phyloP scores from a whole-genome alignment of 129 eudicot genomes.

The Tanacetum coccineum region DNA sequence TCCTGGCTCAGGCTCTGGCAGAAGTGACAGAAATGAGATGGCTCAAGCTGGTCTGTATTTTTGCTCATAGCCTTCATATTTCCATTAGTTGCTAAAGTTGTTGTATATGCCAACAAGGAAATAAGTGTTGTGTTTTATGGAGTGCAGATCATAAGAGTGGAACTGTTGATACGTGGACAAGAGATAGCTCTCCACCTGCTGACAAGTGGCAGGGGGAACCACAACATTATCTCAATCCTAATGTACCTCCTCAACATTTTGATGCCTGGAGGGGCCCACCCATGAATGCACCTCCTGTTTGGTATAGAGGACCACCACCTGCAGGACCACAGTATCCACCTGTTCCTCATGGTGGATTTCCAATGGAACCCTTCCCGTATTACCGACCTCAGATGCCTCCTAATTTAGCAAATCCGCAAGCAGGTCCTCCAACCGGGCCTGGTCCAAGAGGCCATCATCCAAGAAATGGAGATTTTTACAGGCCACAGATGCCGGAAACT shows the following conservation, averaged over 20 bases:
- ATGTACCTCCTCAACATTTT: conserved; percentile 69
- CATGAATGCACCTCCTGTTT: conserved; percentile 62
- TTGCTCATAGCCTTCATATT: background rate
- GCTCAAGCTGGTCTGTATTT: conserved; percentile 45
- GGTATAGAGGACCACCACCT: conserved; percentile 82
- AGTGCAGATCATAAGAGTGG: conserved; percentile 53
- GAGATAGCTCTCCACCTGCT: conserved; percentile 52
- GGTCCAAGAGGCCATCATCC: conserved; percentile 87
- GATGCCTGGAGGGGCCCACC: conserved; percentile 95
- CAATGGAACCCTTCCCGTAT: conserved; percentile 83
- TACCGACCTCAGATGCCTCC: conserved; percentile 87
- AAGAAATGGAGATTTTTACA: conserved; percentile 67
- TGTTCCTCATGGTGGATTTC: conserved; percentile 72
- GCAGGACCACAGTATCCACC: conserved; percentile 79
- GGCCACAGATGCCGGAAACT: conserved; percentile 70
- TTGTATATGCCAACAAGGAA: background rate
- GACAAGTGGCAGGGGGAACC: conserved; percentile 81
- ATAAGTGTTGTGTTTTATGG: conserved; percentile 6
- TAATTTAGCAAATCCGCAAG: conserved; percentile 59
- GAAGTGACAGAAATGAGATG: conserved; percentile 34
- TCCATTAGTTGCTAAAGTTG: conserved; percentile 1
- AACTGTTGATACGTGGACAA: conserved; percentile 56
- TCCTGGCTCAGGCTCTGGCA: conserved; percentile 70
- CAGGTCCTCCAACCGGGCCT: conserved; percentile 53
- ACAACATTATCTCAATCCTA: conserved; percentile 56